A percentile compares a stretch with the other conserved stretches of the same genome.
phyloP scores from a whole-genome alignment of 352 stramenopile species.

The Phytophthora sp. region DNA sequence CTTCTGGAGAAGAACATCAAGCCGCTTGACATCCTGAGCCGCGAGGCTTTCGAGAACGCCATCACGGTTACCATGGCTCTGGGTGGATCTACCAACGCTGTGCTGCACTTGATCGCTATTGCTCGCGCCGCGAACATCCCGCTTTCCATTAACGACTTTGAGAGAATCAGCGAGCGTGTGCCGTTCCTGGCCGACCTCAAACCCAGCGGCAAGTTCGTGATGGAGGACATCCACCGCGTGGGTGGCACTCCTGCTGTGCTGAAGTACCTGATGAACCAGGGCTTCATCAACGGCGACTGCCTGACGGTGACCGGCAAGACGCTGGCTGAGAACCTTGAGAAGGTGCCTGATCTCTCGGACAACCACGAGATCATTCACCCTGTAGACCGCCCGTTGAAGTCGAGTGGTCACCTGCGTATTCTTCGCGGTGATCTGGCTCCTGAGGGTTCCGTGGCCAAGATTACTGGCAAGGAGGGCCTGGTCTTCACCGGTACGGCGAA shows the following conservation, averaged over 20 bases:
- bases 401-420: constrained; percentile 95
- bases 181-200: constrained; percentile 98
- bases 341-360: constrained; percentile 94
- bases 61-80: constrained; percentile 98
- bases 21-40: constrained; percentile 98
- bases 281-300: constrained; percentile 95
- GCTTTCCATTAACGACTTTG: constrained; percentile 97
- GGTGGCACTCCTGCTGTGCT: constrained; percentile 97
- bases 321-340: constrained; percentile 95
- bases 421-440: constrained; percentile 97
- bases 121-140: constrained; percentile 92
- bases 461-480: constrained; percentile 93
- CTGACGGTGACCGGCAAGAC: constrained; percentile 99
- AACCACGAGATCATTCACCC: constrained; percentile 97
- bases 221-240: constrained; percentile 98
- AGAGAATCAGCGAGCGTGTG: constrained; percentile 92
- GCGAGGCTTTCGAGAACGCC: constrained; percentile 97
- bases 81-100: constrained; percentile 98
- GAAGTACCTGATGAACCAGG: constrained; percentile 98
- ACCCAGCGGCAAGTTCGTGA: constrained; percentile 97
- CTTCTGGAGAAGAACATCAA: constrained; percentile 96
- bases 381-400: constrained; percentile 92
- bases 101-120: constrained; percentile 99
- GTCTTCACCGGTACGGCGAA: constrained; percentile 75
- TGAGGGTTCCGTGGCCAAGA: constrained; percentile 96